Evolutionary conservation across 2,329 filamentous ascomycete species (phyloP).

Genomic region (Taxawa tesnikishii): DNA sequence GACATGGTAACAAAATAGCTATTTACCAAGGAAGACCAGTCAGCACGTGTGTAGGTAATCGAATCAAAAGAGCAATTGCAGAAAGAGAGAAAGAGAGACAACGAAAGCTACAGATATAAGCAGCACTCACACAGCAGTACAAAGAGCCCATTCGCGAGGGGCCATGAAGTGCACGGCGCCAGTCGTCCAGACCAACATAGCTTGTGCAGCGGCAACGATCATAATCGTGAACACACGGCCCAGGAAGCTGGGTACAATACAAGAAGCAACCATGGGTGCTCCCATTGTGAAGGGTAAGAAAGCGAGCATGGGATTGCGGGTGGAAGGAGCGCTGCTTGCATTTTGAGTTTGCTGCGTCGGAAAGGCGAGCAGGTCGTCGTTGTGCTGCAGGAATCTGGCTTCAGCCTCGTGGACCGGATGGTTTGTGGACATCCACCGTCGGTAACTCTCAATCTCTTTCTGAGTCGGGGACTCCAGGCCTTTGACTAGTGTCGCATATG

Average conservation of each 20-base stretch:
- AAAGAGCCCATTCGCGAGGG: conserved; percentile 25
- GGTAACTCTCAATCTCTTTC: conserved; percentile 42
- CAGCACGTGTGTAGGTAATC: no score
- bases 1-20: conserved; percentile 29
- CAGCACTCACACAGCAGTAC: conserved; percentile 28
- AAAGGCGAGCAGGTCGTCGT: conserved; percentile 41
- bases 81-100: no score
- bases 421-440: conserved; percentile 42
- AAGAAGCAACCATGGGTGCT: conserved; percentile 28
- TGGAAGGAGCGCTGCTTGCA: no score
- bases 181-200: conserved; percentile 20
- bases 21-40: no score
- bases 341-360: conserved; percentile 9
- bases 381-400: conserved; percentile 44
- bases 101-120: no score
- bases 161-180: conserved; percentile 22
- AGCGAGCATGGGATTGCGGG: conserved; percentile 4
- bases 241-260: conserved; percentile 27
- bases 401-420: conserved; percentile 48
- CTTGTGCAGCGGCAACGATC: conserved; percentile 23
- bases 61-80: no score
- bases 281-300: conserved; percentile 26
- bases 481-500: conserved; percentile 43
- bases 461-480: conserved; percentile 35
- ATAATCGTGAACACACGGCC: conserved; percentile 27